phyloP scores from a whole-genome alignment of 1,284 basidiomycete species.

The Ceratobasidium sp. region DNA sequence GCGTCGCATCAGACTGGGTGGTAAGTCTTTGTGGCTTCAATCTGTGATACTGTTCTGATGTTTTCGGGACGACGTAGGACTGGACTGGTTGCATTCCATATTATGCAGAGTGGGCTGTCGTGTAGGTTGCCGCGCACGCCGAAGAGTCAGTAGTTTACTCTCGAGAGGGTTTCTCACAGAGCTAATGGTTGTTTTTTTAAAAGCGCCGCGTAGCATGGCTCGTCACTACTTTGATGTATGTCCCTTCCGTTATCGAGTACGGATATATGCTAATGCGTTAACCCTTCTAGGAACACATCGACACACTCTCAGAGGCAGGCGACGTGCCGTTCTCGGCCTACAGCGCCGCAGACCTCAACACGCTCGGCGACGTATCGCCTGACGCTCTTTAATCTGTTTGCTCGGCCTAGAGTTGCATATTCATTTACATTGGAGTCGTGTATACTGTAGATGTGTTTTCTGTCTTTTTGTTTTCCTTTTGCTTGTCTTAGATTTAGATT shows the following conservation, averaged over 20 bases:
- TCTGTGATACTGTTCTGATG: constrained; percentile 27
- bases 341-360: constrained; percentile 68
- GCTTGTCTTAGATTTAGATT: too few relatives aligned
- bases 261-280: not conserved
- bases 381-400: constrained; percentile 67
- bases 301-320: constrained; percentile 73
- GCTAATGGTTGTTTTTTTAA: constrained; percentile 50
- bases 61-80: constrained; percentile 63
- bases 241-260: constrained; percentile 42
- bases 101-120: constrained; percentile 84
- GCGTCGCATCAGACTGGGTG: constrained; percentile 99
- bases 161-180: not conserved
- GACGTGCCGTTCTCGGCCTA: constrained; percentile 65
- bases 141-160: constrained; percentile 67
- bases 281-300: constrained; percentile 70
- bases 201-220: constrained; percentile 88
- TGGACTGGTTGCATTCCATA: constrained; percentile 91
- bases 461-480: too few relatives aligned
- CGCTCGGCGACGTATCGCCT: constrained; percentile 79
- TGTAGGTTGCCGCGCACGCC: constrained; percentile 90
- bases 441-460: not conserved
- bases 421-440: not conserved
- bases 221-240: constrained; percentile 93
- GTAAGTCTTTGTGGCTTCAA: constrained; percentile 58
- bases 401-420: not conserved